phyloP scores from a whole-genome alignment of 2,329 filamentous ascomycete genomes.

The Aspergillus piperis region DNA sequence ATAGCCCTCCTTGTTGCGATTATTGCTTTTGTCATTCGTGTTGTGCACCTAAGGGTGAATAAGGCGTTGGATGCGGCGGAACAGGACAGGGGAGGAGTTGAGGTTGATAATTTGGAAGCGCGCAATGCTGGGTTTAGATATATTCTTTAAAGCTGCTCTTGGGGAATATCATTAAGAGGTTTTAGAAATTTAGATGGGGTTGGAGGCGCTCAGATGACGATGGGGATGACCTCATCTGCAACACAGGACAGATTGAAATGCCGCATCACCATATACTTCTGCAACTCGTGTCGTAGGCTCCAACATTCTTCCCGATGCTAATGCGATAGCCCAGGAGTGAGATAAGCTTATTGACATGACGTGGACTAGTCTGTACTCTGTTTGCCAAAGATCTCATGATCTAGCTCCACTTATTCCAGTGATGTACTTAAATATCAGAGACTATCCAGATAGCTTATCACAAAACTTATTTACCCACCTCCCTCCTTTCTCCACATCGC shows the following conservation, averaged over 20 bases:
- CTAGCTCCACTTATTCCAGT: too few species aligned
- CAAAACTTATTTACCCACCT: too few species aligned
- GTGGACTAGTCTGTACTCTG: background rate
- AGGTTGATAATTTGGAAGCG: background rate
- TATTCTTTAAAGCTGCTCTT: slow-evolving; percentile 17
- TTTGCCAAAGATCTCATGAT: background rate
- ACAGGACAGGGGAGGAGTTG: slow-evolving; percentile 10
- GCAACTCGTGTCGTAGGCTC: background rate
- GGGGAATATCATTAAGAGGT: background rate
- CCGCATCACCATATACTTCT: too few species aligned
- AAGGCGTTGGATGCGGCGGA: slow-evolving; percentile 30
- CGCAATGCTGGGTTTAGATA: slow-evolving; percentile 22
- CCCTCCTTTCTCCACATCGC: background rate
- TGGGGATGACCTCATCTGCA: background rate
- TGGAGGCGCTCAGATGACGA: too few species aligned
- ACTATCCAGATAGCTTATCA: too few species aligned
- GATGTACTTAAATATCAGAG: background rate
- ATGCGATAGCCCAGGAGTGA: background rate
- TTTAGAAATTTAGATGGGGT: background rate
- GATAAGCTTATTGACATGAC: background rate
- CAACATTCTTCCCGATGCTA: background rate
- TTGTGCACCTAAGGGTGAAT: slow-evolving; percentile 39
- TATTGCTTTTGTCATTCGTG: slow-evolving; percentile 36
- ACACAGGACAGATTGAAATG: too few species aligned
- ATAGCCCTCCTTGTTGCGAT: slow-evolving; percentile 39